A percentile compares a stretch with the other conserved stretches of the same genome.
phyloP scores from a whole-genome alignment of 441 rosid genomes.

The Omphalea diandra region DNA sequence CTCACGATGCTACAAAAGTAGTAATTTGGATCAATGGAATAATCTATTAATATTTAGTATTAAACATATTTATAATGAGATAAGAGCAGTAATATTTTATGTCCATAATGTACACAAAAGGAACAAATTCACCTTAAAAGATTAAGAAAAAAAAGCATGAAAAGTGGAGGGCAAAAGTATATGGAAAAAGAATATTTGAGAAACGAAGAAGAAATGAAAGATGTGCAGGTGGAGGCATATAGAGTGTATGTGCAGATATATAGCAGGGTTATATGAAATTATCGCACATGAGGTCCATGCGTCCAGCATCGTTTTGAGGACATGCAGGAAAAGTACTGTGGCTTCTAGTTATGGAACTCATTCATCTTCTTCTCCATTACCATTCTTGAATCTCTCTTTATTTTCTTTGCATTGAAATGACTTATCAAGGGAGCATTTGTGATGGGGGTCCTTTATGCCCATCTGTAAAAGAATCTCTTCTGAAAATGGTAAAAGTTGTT shows the following conservation, averaged over 20 bases:
- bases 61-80: too few species aligned
- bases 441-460: constrained; percentile 5
- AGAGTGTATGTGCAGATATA: not conserved
- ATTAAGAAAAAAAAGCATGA: not conserved
- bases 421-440: not conserved
- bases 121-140: not conserved
- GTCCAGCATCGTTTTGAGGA: too few species aligned
- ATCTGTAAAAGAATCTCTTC: not conserved
- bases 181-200: not conserved
- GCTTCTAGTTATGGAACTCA: not conserved
- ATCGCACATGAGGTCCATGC: not conserved
- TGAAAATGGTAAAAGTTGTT: constrained; percentile 1
- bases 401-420: not conserved
- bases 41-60: too few species aligned
- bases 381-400: not conserved
- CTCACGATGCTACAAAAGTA: too few species aligned
- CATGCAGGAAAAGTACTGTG: too few species aligned
- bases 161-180: not conserved
- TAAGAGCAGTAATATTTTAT: not conserved
- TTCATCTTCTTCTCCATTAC: not conserved
- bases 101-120: not conserved
- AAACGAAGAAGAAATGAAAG: not conserved
- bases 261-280: too few species aligned
- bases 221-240: not conserved
- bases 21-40: too few species aligned